phyloP scores from a whole-genome alignment of 495 filamentous ascomycete species.

The Tuber magnatum region DNA sequence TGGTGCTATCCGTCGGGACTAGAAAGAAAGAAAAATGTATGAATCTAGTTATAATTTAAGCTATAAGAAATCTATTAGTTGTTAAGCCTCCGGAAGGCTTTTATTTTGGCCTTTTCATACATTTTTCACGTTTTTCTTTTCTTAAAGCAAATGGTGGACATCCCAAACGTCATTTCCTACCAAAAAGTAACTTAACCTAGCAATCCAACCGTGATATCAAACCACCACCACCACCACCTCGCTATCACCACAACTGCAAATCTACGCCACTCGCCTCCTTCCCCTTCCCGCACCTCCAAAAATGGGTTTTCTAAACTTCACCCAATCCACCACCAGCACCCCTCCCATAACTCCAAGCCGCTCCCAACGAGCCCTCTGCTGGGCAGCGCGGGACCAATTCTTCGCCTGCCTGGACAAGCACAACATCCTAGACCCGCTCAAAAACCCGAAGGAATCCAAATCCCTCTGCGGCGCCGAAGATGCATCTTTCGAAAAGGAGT shows the following conservation, averaged over 20 bases:
- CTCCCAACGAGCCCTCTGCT: slow-evolving; percentile 69
- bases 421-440: slow-evolving; percentile 76
- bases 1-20: background rate
- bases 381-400: slow-evolving; percentile 76
- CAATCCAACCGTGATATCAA: background rate
- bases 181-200: background rate
- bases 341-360: slow-evolving; percentile 70
- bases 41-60: background rate
- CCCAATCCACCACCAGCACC: slow-evolving; percentile 42
- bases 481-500: slow-evolving; percentile 54
- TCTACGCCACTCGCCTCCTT: slow-evolving; percentile 1
- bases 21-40: background rate
- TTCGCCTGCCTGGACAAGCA: slow-evolving; percentile 75
- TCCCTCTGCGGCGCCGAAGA: slow-evolving; percentile 43
- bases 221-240: background rate
- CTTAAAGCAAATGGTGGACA: background rate
- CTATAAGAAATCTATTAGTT: background rate
- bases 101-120: background rate
- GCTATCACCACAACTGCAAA: background rate
- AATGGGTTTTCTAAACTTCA: slow-evolving; percentile 40
- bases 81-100: background rate
- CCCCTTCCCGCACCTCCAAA: slow-evolving; percentile 7
- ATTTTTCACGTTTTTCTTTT: background rate
- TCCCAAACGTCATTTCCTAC: background rate
- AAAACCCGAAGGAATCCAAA: slow-evolving; percentile 47